Evolutionary conservation across 768 basidiomycete species (phyloP).

Genomic region (Tulasnella sp.): DNA sequence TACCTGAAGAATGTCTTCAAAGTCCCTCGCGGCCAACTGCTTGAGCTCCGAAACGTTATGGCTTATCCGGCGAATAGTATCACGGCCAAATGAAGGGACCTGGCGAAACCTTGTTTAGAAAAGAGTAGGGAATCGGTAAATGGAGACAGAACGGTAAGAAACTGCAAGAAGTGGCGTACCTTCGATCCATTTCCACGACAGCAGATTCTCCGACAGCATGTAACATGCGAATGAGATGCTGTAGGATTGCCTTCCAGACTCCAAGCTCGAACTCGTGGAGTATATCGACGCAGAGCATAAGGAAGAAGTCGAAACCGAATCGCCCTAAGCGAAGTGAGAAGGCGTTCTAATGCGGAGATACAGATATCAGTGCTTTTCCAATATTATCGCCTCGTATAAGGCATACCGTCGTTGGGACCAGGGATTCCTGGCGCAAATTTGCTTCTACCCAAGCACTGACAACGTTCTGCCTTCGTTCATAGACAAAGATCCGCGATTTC

Average conservation of each 20-base stretch:
- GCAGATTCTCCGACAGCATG: neutral
- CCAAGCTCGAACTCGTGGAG: constrained; percentile 45
- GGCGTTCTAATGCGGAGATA: constrained; percentile 33
- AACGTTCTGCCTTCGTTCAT: constrained; percentile 13
- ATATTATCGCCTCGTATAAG: no score
- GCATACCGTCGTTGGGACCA: constrained; percentile 12
- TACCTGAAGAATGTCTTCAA: constrained; percentile 35
- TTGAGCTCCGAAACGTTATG: constrained; percentile 21
- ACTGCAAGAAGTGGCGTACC: neutral
- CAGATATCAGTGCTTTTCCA: neutral
- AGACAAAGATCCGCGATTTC: constrained; percentile 23
- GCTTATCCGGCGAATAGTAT: constrained; percentile 7
- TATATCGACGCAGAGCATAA: constrained; percentile 37
- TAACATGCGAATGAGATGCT: constrained; percentile 36
- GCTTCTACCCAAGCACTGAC: constrained; percentile 13
- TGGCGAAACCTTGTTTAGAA: neutral
- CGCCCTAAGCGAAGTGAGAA: constrained; percentile 33
- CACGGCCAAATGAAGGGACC: constrained; percentile 1
- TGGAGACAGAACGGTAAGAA: no score
- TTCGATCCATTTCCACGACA: neutral
- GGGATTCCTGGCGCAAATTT: constrained; percentile 18
- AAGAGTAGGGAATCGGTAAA: no score
- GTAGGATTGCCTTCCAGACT: constrained; percentile 39
- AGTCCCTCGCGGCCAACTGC: constrained; percentile 29
- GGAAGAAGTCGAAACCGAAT: constrained; percentile 34